Conservation (phyloP, 768 basidiomycete species). For the Hypholoma fasciculare region DNA sequence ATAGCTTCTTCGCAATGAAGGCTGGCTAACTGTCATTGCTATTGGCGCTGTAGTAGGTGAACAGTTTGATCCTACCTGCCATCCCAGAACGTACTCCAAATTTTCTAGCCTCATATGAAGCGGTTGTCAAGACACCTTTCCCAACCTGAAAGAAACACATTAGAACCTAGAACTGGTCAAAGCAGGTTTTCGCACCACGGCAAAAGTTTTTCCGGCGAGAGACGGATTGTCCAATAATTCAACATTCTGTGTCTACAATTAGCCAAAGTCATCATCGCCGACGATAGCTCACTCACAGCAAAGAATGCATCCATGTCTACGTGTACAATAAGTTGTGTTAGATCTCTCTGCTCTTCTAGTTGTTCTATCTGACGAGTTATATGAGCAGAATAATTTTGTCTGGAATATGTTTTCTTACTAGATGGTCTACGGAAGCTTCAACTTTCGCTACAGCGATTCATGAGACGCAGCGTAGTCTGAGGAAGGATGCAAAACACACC, state of each 20-base stretch:
- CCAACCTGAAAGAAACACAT: constrained; percentile 55
- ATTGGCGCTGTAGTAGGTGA: not conserved
- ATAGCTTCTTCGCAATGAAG: constrained; percentile 92
- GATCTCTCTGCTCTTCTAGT: constrained; percentile 74
- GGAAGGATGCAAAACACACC: constrained; percentile 34
- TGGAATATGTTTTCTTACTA: constrained; percentile 40
- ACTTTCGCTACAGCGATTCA: constrained; percentile 43
- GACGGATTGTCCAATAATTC: constrained; percentile 67
- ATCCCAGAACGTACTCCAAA: constrained; percentile 93
- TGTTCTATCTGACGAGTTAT: constrained; percentile 42
- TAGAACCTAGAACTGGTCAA: constrained; percentile 11
- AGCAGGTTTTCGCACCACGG: constrained; percentile 37
- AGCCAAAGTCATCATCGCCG: not conserved
- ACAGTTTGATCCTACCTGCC: constrained; percentile 58
- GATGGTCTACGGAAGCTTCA: constrained; percentile 65
- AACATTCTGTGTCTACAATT: constrained; percentile 45
- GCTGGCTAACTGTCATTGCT: constrained; percentile 37
- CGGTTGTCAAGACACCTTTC: constrained; percentile 81
- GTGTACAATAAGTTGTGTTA: constrained; percentile 86
- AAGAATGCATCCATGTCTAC: constrained; percentile 97
- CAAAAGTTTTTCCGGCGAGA: constrained; percentile 74
- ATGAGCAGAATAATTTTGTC: not conserved
- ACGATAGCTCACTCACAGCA: constrained; percentile 39
- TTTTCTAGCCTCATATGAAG: constrained; percentile 90
- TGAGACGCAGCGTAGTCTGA: constrained; percentile 13